Percentiles rank a stretch among this genome's conserved stretches.
Evolutionary conservation across 73 alveolate genomes (phyloP).

Genomic region (Paramecium pentaurelia): DNA sequence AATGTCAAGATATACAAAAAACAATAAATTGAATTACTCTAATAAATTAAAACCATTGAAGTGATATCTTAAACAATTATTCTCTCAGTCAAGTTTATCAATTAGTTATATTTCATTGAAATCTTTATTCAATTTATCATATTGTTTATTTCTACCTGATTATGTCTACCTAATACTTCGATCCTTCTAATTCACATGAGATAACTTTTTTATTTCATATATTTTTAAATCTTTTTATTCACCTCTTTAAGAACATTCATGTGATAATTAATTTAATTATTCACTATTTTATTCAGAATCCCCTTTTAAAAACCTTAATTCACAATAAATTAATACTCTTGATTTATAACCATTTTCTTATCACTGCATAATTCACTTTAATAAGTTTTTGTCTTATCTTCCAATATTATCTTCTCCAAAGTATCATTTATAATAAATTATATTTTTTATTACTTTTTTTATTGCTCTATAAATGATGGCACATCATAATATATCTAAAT

Average conservation of each 20-base stretch:
- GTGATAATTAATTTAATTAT: neutral
- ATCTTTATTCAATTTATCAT: neutral
- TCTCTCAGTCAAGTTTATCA: neutral
- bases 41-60: conserved; percentile 37
- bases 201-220: neutral
- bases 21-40: neutral
- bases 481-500: neutral
- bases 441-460: neutral
- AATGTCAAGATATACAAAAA: conserved; percentile 21
- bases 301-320: neutral
- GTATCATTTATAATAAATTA: neutral
- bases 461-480: neutral
- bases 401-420: neutral
- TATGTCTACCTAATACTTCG: neutral
- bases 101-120: neutral
- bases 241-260: neutral
- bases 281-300: neutral
- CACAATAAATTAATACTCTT: neutral
- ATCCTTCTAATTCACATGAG: neutral
- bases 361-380: neutral
- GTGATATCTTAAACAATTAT: neutral
- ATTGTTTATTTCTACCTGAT: neutral
- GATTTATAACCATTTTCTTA: neutral
- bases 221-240: neutral
- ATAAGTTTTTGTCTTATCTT: neutral